Conservation (phyloP, 768 basidiomycete species). For the Pleurotus giganteus region DNA sequence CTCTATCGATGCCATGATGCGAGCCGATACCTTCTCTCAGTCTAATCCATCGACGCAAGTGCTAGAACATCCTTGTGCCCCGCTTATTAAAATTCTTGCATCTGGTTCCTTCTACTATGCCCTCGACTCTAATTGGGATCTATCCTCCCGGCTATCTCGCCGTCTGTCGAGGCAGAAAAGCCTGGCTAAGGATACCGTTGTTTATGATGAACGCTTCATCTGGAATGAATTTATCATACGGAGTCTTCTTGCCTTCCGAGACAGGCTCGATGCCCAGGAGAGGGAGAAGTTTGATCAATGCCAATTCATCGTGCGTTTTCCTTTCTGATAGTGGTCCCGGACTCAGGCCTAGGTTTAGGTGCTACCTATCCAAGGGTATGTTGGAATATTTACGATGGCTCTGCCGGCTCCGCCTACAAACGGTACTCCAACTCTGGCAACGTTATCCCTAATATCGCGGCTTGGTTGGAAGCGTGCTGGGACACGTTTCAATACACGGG, state of each 20-base stretch:
- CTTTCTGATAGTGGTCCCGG: not conserved
- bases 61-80: conserved; percentile 88
- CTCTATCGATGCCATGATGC: conserved; percentile 43
- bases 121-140: conserved; percentile 79
- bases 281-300: conserved; percentile 75
- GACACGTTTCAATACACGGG: conserved; percentile 95
- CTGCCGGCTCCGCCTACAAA: conserved; percentile 72
- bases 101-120: conserved; percentile 95
- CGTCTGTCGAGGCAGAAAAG: conserved; percentile 55
- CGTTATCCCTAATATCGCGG: conserved; percentile 79
- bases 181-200: conserved; percentile 43
- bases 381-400: conserved; percentile 78
- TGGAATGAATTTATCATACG: conserved; percentile 94
- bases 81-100: conserved; percentile 87
- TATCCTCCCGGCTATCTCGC: conserved; percentile 78
- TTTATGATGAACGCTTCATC: conserved; percentile 85
- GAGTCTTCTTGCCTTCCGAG: conserved; percentile 86
- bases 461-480: conserved; percentile 95
- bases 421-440: conserved; percentile 70
- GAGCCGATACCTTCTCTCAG: conserved; percentile 49
- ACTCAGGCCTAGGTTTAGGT: conserved; percentile 44
- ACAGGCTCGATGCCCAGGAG: conserved; percentile 67
- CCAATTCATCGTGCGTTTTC: conserved; percentile 72
- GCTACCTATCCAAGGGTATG: conserved; percentile 92
- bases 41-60: conserved; percentile 43